Evolutionary conservation across 345 rosid genomes (phyloP), one percentile per base, ranked within the genome.

Genomic region (Boechera retrofracta): DNA sequence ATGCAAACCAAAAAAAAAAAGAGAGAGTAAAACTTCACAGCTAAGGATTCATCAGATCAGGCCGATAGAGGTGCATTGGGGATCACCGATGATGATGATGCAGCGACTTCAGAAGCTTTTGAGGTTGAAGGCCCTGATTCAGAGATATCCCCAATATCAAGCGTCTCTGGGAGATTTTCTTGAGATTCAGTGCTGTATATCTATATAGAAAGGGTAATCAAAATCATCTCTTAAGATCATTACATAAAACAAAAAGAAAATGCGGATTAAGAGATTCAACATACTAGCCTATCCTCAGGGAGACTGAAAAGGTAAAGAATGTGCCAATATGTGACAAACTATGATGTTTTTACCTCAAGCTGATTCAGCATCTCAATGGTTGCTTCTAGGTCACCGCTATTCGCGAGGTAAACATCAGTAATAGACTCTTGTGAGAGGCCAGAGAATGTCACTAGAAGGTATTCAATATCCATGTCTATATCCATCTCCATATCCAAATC

Each of bases 331-430:
- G 33, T 31, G 41, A 36, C 41, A 31, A n/a, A 16, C 2, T 51
- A 45, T 32, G 61, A 31, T 65, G 33, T 10, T 35, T 10, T 3
- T 32, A 94, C 98, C 97, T 90, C 98, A 62, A 94, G 93, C 61
- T 89, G 92, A 77, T 74, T 83, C 29, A 94, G 85, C 98, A 94
- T 94, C 80, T 94, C 97, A 58, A 86, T 15, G 73, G 97, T 68
- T 7, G 91, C 88, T 48, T 92, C 97, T 64, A 89, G 57, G 80
- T 92, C 97, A 31, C 90, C 86, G 44, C 73, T 69, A 75, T 88
- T 94, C 0, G 91, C 97, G 51, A 82, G 67, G 84, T 89, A 88
- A 9, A 92, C 97, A 81, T 83, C 97, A 61, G 82, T 72, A n/a
- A 94, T 81, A 52, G 98, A 94, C 77, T 90, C 89, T 71, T 80